phyloP scores from a whole-genome alignment of 768 basidiomycete genomes.

The Podaxis sp. region DNA sequence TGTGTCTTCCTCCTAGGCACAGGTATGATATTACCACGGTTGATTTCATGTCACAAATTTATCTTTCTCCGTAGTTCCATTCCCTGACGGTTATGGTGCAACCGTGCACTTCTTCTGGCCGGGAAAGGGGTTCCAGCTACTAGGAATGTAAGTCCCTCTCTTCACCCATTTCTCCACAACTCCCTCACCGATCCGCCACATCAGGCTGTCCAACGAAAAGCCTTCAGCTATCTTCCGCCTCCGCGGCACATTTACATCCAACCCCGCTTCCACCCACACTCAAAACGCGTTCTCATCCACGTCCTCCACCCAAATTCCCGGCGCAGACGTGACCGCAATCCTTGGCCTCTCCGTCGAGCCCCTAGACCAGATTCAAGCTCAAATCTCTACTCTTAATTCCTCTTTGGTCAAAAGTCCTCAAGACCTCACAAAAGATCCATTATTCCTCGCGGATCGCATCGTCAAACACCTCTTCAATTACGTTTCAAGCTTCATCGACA shows the following conservation, averaged over 20 bases:
- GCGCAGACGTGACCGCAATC: slow-evolving; percentile 57
- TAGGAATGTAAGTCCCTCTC: slow-evolving; percentile 65
- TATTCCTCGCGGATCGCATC: slow-evolving; percentile 59
- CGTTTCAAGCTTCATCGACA: slow-evolving; percentile 57
- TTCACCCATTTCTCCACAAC: background rate
- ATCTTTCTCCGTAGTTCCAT: slow-evolving; percentile 45
- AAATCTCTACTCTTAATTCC: slow-evolving; percentile 40
- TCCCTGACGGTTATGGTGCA: slow-evolving; percentile 80
- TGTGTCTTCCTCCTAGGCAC: slow-evolving; percentile 82
- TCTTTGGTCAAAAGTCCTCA: slow-evolving; percentile 18
- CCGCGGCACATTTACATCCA: slow-evolving; percentile 53
- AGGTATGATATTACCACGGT: slow-evolving; percentile 34
- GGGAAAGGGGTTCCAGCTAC: slow-evolving; percentile 78
- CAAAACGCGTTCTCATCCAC: slow-evolving; percentile 35
- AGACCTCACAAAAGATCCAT: slow-evolving; percentile 38
- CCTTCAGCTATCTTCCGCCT: slow-evolving; percentile 87
- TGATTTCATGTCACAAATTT: slow-evolving; percentile 5
- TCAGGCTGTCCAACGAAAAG: slow-evolving; percentile 85
- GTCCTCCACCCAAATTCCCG: slow-evolving; percentile 18
- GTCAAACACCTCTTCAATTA: slow-evolving; percentile 77
- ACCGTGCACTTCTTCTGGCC: slow-evolving; percentile 87
- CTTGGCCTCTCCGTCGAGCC: slow-evolving; percentile 83
- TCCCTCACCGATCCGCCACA: background rate
- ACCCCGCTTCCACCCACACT: slow-evolving; percentile 27
- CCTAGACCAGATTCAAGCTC: slow-evolving; percentile 51